These are phyloP conservation scores for Trichoderma reesei DNA, from an alignment of 495 filamentous ascomycete genomes.

Conservation along the genomic window DNA sequence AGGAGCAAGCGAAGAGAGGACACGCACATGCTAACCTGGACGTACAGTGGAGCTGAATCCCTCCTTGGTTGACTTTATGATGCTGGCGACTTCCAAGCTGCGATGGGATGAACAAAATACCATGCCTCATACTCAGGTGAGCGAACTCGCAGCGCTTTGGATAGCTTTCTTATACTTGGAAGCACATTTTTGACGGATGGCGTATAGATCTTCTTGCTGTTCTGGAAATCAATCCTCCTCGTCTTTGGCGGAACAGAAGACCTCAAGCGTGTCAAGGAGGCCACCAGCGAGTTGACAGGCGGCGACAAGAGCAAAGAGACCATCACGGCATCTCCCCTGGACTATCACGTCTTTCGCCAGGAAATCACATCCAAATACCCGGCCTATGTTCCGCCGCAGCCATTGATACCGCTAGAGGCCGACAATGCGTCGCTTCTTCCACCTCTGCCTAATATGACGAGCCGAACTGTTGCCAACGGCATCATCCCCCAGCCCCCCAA, in stretches of 20 bases:
- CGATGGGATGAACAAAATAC: conserved; percentile 70
- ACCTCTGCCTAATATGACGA: conserved; percentile 64
- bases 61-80: conserved; percentile 58
- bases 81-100: conserved; percentile 63
- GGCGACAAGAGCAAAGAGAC: conserved; percentile 44
- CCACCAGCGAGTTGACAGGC: conserved; percentile 40
- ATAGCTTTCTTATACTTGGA: not conserved
- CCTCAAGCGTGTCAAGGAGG: conserved; percentile 63
- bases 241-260: conserved; percentile 68
- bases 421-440: conserved; percentile 88
- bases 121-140: conserved; percentile 27
- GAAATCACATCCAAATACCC: conserved; percentile 99
- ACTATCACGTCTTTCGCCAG: conserved; percentile 93
- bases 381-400: conserved; percentile 81
- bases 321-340: conserved; percentile 85
- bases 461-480: conserved; percentile 39
- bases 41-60: conserved; percentile 50
- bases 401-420: conserved; percentile 73
- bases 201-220: conserved; percentile 55
- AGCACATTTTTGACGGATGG: conserved; percentile 11
- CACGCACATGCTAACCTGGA: conserved; percentile 15
- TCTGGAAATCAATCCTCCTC: conserved; percentile 86
- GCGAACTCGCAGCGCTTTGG: not conserved
- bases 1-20: too few relatives aligned
- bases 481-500: conserved; percentile 37